Base-by-base conservation (phyloP, 345 rosid species). In the Syzygium aqueum region DNA sequence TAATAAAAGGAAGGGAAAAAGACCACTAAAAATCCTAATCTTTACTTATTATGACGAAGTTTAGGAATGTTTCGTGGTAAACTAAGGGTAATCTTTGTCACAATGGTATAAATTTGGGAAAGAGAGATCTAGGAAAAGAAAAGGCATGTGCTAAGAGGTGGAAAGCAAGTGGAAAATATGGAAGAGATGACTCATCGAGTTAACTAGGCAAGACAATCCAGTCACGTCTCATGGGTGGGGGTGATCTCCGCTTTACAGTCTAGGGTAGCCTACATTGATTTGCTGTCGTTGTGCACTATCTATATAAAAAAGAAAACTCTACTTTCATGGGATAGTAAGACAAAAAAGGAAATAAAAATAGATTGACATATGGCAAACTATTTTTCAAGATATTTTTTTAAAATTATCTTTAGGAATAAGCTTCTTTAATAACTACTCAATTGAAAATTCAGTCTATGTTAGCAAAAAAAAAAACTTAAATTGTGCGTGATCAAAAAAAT, bases 121-220 rank as follows among this genome's bases (percentile, higher is more conserved):
- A 94, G 89, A 96, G 96, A 90, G 23, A 57, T 11, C n/a, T n/a
- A 77, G 23, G 37, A 67, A 77, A 37, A 37, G 78, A 82, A 88
- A 63, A 80, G 85, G 78, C 86, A 23, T 59, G 88, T 13, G 87
- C 51, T 30, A 28, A 87, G 83, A 85, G 67, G 84, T 85, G 46
- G 51, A 49, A 54, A 86, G 87, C 86, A 89, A 87, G 51, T 59
- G 91, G 43, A 78, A 85, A 52, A 52, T 28, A 12, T 25, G 65
- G 43, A 67, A 17, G 78, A 67, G 78, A 67, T 12, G 12, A 17
- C 23, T 30, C 3, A 2, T 5, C 51, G 50, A 84, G 86, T 85
- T 43, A 65, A 65, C 51, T 57, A 12, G 28, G 37, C 6, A 11
- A 67, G 40, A 65, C 33, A 8, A 1, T 17, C 23, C 3, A 15